Evolutionary conservation across 371 early-diverging fungal genomes (phyloP).

Genomic region (Umbelopsis sp.): DNA sequence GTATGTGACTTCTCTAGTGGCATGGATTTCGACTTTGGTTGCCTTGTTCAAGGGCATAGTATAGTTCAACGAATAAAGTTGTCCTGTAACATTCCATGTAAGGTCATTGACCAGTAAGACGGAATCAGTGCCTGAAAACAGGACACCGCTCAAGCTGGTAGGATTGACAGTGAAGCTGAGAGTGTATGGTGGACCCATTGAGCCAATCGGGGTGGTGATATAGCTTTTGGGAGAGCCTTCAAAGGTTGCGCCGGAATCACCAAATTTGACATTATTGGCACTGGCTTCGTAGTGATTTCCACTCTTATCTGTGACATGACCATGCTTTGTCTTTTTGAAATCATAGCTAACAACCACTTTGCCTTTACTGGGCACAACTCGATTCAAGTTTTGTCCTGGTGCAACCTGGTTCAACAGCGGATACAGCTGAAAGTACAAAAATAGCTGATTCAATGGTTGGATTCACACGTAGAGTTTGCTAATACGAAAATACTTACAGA

Average conservation of each 20-base stretch:
- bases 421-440: neutral
- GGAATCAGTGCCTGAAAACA: conserved; percentile 12
- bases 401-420: conserved; percentile 12
- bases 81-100: conserved; percentile 15
- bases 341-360: conserved; percentile 16
- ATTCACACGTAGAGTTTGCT: neutral
- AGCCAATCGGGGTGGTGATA: neutral
- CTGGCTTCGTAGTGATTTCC: conserved; percentile 15
- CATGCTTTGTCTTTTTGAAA: neutral
- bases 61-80: conserved; percentile 5
- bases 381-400: conserved; percentile 12
- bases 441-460: neutral
- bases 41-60: conserved; percentile 12
- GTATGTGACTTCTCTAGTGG: conserved; percentile 9
- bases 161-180: conserved; percentile 9
- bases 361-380: conserved; percentile 16
- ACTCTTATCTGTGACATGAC: conserved; percentile 6
- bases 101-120: neutral
- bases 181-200: conserved; percentile 21
- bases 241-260: neutral
- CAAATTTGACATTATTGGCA: neutral
- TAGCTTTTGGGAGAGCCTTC: conserved; percentile 3
- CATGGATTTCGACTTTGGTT: conserved; percentile 18
- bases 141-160: neutral
- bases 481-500: neutral